Conservation (phyloP, 2,329 filamentous ascomycete genomes). For the Paecilomyces formosus region DNA sequence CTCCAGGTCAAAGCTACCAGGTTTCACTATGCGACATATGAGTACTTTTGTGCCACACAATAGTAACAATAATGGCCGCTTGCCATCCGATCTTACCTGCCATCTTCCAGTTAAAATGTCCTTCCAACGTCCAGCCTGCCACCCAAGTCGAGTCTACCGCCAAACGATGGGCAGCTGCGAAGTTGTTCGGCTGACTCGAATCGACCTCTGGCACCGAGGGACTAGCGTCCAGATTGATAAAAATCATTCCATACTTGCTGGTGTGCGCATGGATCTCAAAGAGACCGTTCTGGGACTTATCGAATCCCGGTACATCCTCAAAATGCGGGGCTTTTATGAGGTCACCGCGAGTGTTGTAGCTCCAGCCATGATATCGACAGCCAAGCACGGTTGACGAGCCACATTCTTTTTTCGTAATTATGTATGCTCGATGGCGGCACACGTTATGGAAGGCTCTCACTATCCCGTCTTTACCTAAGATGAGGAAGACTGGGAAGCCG, state of each 20-base stretch:
- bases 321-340: constrained; percentile 56
- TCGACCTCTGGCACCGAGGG: constrained; percentile 3
- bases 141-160: constrained; percentile 15
- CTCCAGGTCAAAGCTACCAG: not conserved
- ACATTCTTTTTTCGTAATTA: constrained; percentile 45
- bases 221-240: constrained; percentile 18
- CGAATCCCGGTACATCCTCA: constrained; percentile 49
- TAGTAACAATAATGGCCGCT: not conserved
- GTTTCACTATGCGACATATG: not conserved
- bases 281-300: constrained; percentile 49
- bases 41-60: not conserved
- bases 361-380: constrained; percentile 59
- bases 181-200: constrained; percentile 2
- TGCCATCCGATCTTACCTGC: constrained; percentile 11
- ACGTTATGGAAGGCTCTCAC: constrained; percentile 58
- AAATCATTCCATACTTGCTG: constrained; percentile 16
- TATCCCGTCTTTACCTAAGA: constrained; percentile 42
- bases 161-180: constrained; percentile 7
- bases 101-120: constrained; percentile 27
- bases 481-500: constrained; percentile 51
- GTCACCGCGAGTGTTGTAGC: constrained; percentile 50
- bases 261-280: constrained; percentile 29
- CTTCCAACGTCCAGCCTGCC: constrained; percentile 17
- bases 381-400: constrained; percentile 48
- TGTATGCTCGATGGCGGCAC: constrained; percentile 55